Conservation (phyloP, 805 yeast species). For the Candida easanensis region DNA sequence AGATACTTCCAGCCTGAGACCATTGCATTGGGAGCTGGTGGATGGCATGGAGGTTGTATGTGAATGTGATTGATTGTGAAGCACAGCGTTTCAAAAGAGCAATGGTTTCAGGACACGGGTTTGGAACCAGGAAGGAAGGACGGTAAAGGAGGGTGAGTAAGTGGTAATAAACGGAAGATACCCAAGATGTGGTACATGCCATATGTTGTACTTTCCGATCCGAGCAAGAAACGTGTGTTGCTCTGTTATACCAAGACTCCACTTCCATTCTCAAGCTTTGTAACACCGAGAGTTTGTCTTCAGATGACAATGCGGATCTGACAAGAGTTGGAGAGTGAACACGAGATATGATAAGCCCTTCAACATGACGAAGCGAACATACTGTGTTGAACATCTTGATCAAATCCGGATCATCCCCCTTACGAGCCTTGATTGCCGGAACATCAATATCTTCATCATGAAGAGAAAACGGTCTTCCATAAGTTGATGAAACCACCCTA, state of each 20-base stretch:
- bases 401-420: constrained; percentile 40
- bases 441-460: constrained; percentile 50
- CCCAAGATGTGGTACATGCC: constrained; percentile 30
- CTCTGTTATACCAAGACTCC: constrained; percentile 35
- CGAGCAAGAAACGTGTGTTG: constrained; percentile 18
- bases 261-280: constrained; percentile 22
- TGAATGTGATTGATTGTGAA: constrained; percentile 42
- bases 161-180: constrained; percentile 42
- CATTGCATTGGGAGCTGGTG: constrained; percentile 47
- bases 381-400: constrained; percentile 40
- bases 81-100: constrained; percentile 44
- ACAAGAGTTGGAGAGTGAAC: constrained; percentile 45
- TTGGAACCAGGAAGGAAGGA: constrained; percentile 48
- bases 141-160: constrained; percentile 44
- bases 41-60: constrained; percentile 43
- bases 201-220: constrained; percentile 13
- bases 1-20: constrained; percentile 45
- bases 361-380: constrained; percentile 42
- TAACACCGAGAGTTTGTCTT: constrained; percentile 5
- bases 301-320: constrained; percentile 13
- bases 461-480: constrained; percentile 48
- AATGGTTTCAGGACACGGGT: constrained; percentile 38
- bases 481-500: constrained; percentile 43
- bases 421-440: constrained; percentile 38
- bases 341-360: constrained; percentile 43